These are phyloP conservation scores for Neurospora sp. DNA, from an alignment of 495 filamentous ascomycete species.

Conservation along the genomic window DNA sequence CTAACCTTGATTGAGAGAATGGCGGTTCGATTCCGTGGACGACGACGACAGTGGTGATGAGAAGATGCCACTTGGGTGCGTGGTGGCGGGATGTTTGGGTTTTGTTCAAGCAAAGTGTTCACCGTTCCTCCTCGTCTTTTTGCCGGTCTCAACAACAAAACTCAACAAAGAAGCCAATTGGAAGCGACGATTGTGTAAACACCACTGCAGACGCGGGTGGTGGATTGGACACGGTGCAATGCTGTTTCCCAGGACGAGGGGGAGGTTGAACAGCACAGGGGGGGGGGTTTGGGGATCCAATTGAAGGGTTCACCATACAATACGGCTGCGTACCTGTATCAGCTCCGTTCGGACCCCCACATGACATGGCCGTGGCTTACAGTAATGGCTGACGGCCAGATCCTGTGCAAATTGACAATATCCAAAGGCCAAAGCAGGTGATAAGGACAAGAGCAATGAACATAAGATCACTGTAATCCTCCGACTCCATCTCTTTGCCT, in stretches of 20 bases:
- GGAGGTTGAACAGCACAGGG: neutral
- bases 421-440: neutral
- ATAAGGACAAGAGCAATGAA: neutral
- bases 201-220: neutral
- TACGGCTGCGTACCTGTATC: neutral
- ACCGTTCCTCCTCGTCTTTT: neutral
- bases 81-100: neutral
- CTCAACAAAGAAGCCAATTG: neutral
- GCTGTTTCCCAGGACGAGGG: neutral
- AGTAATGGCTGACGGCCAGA: neutral
- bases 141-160: neutral
- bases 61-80: neutral
- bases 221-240: neutral
- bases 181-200: neutral
- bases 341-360: neutral
- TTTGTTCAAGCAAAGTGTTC: neutral
- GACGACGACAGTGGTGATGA: neutral
- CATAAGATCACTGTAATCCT: neutral
- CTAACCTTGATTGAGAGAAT: neutral
- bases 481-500: slow-evolving; percentile 2
- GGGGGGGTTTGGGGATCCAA: neutral
- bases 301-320: neutral
- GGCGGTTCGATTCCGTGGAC: neutral
- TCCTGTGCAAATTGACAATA: neutral
- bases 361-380: neutral